These are phyloP conservation scores for Malus sieversii DNA, from an alignment of 306 rosid genomes.

Conservation along the genomic window DNA sequence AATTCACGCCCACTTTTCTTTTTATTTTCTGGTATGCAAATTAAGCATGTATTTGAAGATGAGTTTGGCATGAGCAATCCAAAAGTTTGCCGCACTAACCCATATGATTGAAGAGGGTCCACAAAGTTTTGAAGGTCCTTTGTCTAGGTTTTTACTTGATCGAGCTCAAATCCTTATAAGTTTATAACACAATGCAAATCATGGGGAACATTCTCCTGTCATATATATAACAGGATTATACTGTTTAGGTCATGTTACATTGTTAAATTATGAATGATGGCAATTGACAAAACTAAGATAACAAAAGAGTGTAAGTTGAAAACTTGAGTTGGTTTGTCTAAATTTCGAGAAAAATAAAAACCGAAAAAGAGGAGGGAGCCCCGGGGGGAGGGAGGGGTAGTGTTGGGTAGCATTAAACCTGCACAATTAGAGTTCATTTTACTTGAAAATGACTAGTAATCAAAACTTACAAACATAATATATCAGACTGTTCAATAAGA, in stretches of 20 bases:
- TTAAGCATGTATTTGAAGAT: too few species aligned
- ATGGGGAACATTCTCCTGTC: not conserved
- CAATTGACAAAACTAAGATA: too few species aligned
- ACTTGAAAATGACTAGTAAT: not conserved
- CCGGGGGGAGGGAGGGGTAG: too few species aligned
- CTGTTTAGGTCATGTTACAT: not conserved
- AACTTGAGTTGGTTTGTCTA: too few species aligned
- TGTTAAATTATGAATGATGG: not conserved
- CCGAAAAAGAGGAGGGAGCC: too few species aligned
- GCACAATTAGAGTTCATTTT: too few species aligned
- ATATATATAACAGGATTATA: not conserved
- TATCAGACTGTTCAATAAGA: not conserved
- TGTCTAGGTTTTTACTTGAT: not conserved
- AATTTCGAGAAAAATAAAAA: too few species aligned
- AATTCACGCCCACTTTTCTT: not conserved
- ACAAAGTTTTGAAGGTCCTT: not conserved
- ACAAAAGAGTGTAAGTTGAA: too few species aligned
- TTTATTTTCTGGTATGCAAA: too few species aligned
- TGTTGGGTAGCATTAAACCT: too few species aligned
- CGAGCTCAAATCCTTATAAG: not conserved
- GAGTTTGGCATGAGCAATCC: constrained; percentile 10
- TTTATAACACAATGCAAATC: not conserved
- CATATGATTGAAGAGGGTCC: not conserved
- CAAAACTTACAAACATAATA: not conserved
- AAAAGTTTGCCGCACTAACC: not conserved